Evolutionary conservation across 2,329 filamentous ascomycete genomes (phyloP).

Genomic region (Monilinia fructicola): DNA sequence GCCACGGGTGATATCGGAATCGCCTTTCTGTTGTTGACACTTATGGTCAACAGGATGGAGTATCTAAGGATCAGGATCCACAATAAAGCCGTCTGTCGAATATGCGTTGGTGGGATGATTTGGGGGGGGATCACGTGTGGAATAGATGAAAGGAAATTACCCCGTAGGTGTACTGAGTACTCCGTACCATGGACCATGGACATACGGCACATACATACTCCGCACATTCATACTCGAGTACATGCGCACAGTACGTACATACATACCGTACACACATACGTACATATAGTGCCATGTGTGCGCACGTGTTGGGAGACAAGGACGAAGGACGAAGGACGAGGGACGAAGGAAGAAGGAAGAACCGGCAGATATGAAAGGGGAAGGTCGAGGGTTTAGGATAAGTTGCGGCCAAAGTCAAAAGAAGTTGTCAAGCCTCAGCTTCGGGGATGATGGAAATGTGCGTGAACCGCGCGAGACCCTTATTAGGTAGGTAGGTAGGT

Average conservation of each 20-base stretch:
- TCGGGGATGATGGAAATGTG: conserved; percentile 2
- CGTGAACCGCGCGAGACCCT: not conserved
- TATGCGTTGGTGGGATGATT: conserved; percentile 18
- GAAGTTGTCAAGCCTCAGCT: not conserved
- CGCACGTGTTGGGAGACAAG: conserved; percentile 3
- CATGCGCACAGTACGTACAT: too few species aligned
- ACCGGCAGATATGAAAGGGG: not conserved
- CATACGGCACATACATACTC: too few species aligned
- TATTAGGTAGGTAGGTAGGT: not conserved
- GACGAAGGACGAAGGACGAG: too few species aligned
- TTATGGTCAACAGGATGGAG: not conserved
- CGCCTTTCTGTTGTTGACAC: not conserved
- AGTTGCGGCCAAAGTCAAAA: not conserved
- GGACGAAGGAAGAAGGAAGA: not conserved
- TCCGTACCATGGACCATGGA: too few species aligned
- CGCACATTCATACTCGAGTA: too few species aligned
- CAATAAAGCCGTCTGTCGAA: conserved; percentile 21
- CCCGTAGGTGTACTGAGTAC: too few species aligned
- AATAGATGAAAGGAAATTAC: not conserved
- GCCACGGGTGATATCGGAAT: conserved; percentile 20
- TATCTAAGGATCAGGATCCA: conserved; percentile 17
- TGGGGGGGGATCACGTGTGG: not conserved
- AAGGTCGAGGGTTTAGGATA: not conserved
- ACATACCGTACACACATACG: not conserved
- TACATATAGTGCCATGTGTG: too few species aligned